phyloP scores from a whole-genome alignment of 441 rosid genomes.

The Eugenia klotzschiana region DNA sequence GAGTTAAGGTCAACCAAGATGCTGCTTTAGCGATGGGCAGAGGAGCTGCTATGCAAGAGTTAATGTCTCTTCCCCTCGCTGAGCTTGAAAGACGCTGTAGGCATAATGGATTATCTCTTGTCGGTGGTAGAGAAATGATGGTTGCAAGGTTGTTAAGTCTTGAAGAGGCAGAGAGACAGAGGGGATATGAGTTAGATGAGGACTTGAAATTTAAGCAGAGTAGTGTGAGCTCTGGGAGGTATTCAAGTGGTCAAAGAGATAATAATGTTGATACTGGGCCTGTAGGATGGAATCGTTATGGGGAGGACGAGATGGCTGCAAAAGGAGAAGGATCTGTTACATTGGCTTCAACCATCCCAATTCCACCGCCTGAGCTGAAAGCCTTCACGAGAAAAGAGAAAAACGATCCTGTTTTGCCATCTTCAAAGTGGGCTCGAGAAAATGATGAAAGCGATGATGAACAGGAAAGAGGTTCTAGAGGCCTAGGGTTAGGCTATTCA shows the following conservation, averaged over 20 bases:
- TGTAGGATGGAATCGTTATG: conserved; percentile 28
- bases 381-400: conserved; percentile 58
- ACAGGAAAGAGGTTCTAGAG: conserved; percentile 42
- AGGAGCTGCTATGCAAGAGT: conserved; percentile 86
- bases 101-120: conserved; percentile 92
- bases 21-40: conserved; percentile 93
- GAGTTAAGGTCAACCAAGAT: conserved; percentile 55
- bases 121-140: conserved; percentile 97
- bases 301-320: conserved; percentile 32
- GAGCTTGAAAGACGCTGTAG: conserved; percentile 98
- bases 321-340: conserved; percentile 26
- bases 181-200: conserved; percentile 69
- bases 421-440: conserved; percentile 95
- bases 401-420: conserved; percentile 64
- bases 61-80: conserved; percentile 74
- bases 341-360: conserved; percentile 29
- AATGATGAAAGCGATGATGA: conserved; percentile 89
- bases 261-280: conserved; percentile 34
- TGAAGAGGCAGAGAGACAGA: conserved; percentile 92
- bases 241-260: conserved; percentile 39
- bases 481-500: conserved; percentile 62
- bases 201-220: conserved; percentile 48
- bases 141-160: conserved; percentile 85
- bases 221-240: conserved; percentile 33
- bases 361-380: conserved; percentile 59